phyloP scores from a whole-genome alignment of 495 filamentous ascomycete genomes.

The Glonium stellatum region DNA sequence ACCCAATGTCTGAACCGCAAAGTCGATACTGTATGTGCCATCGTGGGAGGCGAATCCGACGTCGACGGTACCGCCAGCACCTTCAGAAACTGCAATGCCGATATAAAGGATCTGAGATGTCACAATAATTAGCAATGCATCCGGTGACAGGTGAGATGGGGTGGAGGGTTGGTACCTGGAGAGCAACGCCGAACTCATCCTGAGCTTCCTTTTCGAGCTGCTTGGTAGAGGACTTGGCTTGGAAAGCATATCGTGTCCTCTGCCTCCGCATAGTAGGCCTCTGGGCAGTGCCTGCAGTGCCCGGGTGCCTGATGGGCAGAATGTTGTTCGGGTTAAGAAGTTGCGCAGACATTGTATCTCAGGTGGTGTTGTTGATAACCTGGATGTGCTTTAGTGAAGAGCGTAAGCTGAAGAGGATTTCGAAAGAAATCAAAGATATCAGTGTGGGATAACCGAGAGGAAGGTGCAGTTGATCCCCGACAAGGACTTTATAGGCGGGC shows the following conservation, averaged over 20 bases:
- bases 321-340: slow-evolving; percentile 1
- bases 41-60: slow-evolving; percentile 63
- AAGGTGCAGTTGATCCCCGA: background rate
- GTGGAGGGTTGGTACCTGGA: slow-evolving; percentile 4
- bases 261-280: slow-evolving; percentile 1
- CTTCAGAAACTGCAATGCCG: slow-evolving; percentile 28
- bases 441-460: background rate
- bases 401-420: background rate
- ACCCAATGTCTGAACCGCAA: slow-evolving; percentile 52
- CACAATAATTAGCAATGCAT: background rate
- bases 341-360: background rate
- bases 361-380: background rate
- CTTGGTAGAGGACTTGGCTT: slow-evolving; percentile 15
- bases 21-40: slow-evolving; percentile 71
- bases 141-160: background rate
- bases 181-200: background rate
- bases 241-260: slow-evolving; percentile 17
- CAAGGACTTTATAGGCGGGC: slow-evolving; percentile 1
- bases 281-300: background rate
- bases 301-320: background rate
- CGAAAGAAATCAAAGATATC: background rate
- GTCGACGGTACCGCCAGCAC: slow-evolving; percentile 15
- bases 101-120: slow-evolving; percentile 27
- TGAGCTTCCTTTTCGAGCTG: slow-evolving; percentile 11
- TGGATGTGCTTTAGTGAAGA: background rate